Conservation (phyloP, 257 asterid genomes). For the Lycium barbarum region DNA sequence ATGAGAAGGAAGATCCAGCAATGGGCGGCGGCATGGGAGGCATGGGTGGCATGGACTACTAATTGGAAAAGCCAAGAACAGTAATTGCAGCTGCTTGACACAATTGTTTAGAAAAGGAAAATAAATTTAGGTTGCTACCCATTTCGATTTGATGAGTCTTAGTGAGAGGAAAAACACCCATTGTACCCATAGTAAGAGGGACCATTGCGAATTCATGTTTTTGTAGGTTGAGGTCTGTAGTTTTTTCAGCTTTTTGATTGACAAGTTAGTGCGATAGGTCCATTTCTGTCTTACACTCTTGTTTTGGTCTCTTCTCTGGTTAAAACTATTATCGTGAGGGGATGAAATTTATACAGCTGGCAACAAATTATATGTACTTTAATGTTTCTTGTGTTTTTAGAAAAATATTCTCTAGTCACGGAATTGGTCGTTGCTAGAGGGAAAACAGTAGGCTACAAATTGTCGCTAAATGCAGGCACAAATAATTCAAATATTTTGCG, state of each 20-base stretch:
- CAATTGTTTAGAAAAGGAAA: conserved; percentile 26
- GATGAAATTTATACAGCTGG: neutral
- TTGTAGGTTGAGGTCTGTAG: conserved; percentile 2
- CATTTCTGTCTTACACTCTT: neutral
- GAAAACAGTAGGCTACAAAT: too few species aligned
- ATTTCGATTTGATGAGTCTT: conserved; percentile 16
- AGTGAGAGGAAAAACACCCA: neutral
- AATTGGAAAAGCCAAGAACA: conserved; percentile 23
- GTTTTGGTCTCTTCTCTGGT: neutral
- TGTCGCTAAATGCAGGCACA: too few species aligned
- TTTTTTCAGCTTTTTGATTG: neutral
- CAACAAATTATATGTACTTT: too few species aligned
- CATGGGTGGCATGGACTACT: conserved; percentile 87
- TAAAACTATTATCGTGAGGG: neutral
- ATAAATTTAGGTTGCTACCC: conserved; percentile 19
- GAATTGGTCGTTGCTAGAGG: too few species aligned
- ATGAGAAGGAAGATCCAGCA: conserved; percentile 67
- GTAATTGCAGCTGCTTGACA: neutral
- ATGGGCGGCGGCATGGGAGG: conserved; percentile 73
- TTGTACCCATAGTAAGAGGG: conserved; percentile 23
- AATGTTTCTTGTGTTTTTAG: too few species aligned
- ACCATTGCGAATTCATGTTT: conserved; percentile 7
- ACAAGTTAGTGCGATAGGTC: neutral
- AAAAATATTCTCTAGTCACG: too few species aligned
- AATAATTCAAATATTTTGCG: too few species aligned